Conservation (phyloP, 805 yeast genomes). For the Metschnikowia bowlesiae region DNA sequence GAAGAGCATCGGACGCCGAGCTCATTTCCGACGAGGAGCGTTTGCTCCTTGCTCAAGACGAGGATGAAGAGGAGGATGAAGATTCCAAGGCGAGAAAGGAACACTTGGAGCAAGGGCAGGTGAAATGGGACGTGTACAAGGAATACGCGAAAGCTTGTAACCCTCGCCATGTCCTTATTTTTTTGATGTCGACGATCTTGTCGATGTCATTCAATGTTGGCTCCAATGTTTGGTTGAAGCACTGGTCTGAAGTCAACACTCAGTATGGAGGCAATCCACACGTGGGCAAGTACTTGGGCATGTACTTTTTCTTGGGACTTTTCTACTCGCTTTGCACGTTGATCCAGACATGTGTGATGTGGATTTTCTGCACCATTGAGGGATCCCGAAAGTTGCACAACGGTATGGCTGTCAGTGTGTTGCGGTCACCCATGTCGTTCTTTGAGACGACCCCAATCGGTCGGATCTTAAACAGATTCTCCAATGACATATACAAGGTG, state of each 20-base stretch:
- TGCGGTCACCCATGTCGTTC: conserved; percentile 92
- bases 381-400: conserved; percentile 77
- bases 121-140: conserved; percentile 77
- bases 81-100: conserved; percentile 54
- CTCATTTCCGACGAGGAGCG: conserved; percentile 36
- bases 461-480: conserved; percentile 82
- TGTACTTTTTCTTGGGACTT: conserved; percentile 74
- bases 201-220: conserved; percentile 60
- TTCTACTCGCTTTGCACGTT: conserved; percentile 57
- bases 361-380: conserved; percentile 77
- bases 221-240: conserved; percentile 89
- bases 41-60: conserved; percentile 24
- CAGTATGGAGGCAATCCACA: conserved; percentile 65
- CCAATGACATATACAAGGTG: conserved; percentile 84
- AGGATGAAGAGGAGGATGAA: conserved; percentile 34
- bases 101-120: conserved; percentile 89
- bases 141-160: conserved; percentile 89
- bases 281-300: conserved; percentile 64
- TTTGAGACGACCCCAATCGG: conserved; percentile 97
- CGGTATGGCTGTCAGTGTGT: conserved; percentile 63
- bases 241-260: conserved; percentile 93
- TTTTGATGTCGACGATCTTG: conserved; percentile 50
- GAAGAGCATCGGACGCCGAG: conserved; percentile 63
- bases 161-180: conserved; percentile 54
- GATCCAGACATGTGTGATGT: conserved; percentile 62